Evolutionary conservation across 2,329 filamentous ascomycete genomes (phyloP).

Genomic region (Ophiocordyceps polyrhachis-furcata): DNA sequence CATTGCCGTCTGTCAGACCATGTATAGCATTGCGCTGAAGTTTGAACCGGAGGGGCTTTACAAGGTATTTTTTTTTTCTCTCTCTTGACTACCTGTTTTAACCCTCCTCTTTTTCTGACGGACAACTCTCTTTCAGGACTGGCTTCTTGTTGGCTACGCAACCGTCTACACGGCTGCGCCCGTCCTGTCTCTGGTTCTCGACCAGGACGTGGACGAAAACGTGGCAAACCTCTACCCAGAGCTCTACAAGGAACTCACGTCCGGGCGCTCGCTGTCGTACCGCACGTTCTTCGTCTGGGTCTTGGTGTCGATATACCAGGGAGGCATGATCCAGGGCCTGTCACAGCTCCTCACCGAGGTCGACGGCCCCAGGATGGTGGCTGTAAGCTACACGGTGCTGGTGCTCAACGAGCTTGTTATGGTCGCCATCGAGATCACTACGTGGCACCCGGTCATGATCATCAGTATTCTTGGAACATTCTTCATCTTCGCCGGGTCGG

Average conservation of each 20-base stretch:
- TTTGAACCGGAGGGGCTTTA: slow-evolving; percentile 93
- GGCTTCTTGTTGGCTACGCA: slow-evolving; percentile 91
- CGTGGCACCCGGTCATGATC: slow-evolving; percentile 92
- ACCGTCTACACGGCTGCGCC: slow-evolving; percentile 90
- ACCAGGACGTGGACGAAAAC: slow-evolving; percentile 86
- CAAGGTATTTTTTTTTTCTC: slow-evolving; percentile 27
- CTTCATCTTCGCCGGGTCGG: slow-evolving; percentile 56
- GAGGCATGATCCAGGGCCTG: slow-evolving; percentile 86
- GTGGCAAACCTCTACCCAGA: slow-evolving; percentile 92
- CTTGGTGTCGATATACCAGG: slow-evolving; percentile 85
- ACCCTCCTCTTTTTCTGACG: background rate
- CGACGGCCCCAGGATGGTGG: slow-evolving; percentile 58
- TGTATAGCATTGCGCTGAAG: slow-evolving; percentile 83
- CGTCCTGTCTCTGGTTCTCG: slow-evolving; percentile 82
- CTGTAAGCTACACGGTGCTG: slow-evolving; percentile 79
- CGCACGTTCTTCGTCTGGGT: slow-evolving; percentile 96
- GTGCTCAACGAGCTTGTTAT: slow-evolving; percentile 91
- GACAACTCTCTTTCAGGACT: slow-evolving; percentile 37
- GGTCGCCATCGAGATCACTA: slow-evolving; percentile 92
- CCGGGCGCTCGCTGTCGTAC: slow-evolving; percentile 72
- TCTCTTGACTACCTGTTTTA: too few relatives aligned
- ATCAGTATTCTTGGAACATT: slow-evolving; percentile 67
- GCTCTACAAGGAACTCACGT: slow-evolving; percentile 92
- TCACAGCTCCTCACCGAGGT: slow-evolving; percentile 73
- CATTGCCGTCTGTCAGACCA: slow-evolving; percentile 87